Conservation (phyloP, 495 filamentous ascomycete genomes). For the Hypoxylon subgilvum region DNA sequence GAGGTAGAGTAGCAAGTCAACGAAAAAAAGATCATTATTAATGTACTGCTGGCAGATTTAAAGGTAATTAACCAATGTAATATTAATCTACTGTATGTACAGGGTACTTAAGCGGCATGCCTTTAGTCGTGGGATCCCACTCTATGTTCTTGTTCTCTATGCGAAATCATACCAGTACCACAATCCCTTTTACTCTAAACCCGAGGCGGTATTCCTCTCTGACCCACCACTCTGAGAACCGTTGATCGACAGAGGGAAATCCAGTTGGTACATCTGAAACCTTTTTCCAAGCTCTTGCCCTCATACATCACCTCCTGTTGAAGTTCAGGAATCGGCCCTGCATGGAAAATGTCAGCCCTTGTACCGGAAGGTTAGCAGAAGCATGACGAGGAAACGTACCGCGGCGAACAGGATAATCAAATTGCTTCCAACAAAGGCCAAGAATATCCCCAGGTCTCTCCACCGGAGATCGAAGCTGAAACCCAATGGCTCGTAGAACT, state of each 20-base stretch:
- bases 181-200: too few relatives aligned
- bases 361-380: constrained; percentile 26
- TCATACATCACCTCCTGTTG: constrained; percentile 59
- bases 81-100: constrained; percentile 1
- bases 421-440: constrained; percentile 76
- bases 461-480: constrained; percentile 71
- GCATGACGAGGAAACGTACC: constrained; percentile 50
- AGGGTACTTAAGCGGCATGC: neutral
- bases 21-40: too few relatives aligned
- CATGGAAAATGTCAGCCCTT: constrained; percentile 39
- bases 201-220: too few relatives aligned
- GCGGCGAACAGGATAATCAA: constrained; percentile 75
- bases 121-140: neutral
- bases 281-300: neutral
- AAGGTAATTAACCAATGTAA: neutral
- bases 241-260: neutral
- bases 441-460: constrained; percentile 80
- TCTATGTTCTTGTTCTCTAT: too few relatives aligned
- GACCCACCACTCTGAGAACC: neutral
- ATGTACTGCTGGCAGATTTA: too few relatives aligned
- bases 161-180: too few relatives aligned
- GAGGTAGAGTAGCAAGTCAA: too few relatives aligned
- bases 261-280: neutral
- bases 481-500: constrained; percentile 72
- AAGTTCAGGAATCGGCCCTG: constrained; percentile 69